Evolutionary conservation across 345 rosid species (phyloP).

Genomic region (Kandelia obovata): DNA sequence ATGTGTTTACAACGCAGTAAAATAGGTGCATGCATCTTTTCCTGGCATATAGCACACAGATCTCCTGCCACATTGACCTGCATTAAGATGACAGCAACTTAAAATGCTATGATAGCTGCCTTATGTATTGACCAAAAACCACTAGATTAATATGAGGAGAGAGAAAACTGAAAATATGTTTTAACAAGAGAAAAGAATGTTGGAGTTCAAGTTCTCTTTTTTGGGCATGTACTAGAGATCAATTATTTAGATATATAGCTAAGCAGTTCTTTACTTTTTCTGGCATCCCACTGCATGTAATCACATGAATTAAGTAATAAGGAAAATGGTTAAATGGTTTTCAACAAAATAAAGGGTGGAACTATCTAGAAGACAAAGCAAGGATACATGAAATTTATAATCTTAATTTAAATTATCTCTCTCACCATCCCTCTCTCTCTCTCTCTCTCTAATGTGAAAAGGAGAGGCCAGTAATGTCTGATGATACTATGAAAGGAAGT

Average conservation of each 20-base stretch:
- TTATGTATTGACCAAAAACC: background rate
- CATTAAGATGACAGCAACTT: background rate
- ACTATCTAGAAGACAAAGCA: no score
- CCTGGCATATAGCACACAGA: conserved; percentile 73
- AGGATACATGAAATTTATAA: no score
- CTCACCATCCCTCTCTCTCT: no score
- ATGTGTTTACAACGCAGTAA: conserved; percentile 56
- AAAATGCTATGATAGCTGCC: background rate
- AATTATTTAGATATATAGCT: background rate
- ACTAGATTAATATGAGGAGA: background rate
- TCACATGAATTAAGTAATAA: background rate
- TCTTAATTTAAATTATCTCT: background rate
- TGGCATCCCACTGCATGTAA: background rate
- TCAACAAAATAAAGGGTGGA: background rate
- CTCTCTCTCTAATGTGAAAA: no score
- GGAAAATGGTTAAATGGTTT: background rate
- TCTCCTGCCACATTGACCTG: conserved; percentile 59
- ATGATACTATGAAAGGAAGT: no score
- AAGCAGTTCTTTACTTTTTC: background rate
- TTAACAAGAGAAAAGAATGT: background rate
- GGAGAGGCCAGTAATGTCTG: no score
- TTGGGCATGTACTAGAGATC: background rate
- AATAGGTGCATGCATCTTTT: conserved; percentile 62
- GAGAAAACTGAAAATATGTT: background rate
- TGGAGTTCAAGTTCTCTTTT: no score